Conservation (phyloP, 2,329 filamentous ascomycete species). For the Biscogniauxia sp. region DNA sequence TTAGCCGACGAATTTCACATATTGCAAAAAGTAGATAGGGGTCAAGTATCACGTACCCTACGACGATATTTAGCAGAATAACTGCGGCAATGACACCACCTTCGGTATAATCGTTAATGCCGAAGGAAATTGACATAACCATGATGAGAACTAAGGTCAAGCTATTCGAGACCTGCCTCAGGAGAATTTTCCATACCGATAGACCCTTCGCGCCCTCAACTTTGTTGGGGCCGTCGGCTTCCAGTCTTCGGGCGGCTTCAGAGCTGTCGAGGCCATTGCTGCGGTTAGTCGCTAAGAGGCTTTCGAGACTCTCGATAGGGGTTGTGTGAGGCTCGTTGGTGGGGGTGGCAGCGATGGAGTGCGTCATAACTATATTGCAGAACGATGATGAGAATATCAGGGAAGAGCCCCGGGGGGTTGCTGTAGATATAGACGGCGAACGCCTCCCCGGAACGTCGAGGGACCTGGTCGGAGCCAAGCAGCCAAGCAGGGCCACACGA, state of each 20-base stretch:
- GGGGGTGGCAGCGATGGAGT: neutral
- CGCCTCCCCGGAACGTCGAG: neutral
- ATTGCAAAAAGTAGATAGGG: no score
- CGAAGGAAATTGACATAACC: constrained; percentile 69
- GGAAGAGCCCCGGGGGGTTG: neutral
- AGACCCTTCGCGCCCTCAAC: constrained; percentile 69
- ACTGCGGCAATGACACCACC: constrained; percentile 62
- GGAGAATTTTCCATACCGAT: constrained; percentile 72
- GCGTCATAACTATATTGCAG: neutral
- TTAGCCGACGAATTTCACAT: constrained; percentile 1
- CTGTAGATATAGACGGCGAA: neutral
- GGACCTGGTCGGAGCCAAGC: neutral
- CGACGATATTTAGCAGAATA: constrained; percentile 65
- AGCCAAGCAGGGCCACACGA: neutral
- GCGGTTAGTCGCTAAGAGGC: constrained; percentile 41
- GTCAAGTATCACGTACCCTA: constrained; percentile 48
- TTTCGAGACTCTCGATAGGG: constrained; percentile 29
- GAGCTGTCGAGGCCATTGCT: constrained; percentile 60
- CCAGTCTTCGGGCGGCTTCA: constrained; percentile 65
- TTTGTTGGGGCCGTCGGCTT: constrained; percentile 66
- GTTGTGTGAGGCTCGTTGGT: constrained; percentile 28
- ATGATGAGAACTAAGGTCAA: constrained; percentile 72
- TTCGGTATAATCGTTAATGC: constrained; percentile 63
- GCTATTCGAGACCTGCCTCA: constrained; percentile 76
- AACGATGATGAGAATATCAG: neutral